Percentiles rank a stretch among this genome's conserved stretches.
phyloP scores from a whole-genome alignment of 2,329 filamentous ascomycete species.

The Cucurbitaria berberidis region DNA sequence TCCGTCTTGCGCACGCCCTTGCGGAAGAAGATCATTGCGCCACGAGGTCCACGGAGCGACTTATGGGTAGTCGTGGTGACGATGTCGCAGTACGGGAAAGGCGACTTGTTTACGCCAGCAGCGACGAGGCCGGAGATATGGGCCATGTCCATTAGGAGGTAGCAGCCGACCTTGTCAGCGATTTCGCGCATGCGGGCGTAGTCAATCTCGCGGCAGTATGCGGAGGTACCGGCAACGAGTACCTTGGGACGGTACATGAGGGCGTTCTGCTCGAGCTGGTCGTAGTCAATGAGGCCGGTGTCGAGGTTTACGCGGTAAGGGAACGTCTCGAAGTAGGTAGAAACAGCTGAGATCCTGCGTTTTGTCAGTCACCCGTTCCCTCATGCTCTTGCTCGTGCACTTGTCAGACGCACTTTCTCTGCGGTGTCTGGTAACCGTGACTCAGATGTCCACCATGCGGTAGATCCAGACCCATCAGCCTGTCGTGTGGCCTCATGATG shows the following conservation, averaged over 20 bases:
- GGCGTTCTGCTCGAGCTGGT: constrained; percentile 85
- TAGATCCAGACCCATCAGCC: constrained; percentile 94
- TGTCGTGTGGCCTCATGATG: constrained; percentile 92
- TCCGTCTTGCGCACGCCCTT: constrained; percentile 86
- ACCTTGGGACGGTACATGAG: constrained; percentile 92
- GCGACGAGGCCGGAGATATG: constrained; percentile 95
- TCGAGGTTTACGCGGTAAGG: constrained; percentile 90
- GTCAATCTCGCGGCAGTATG: constrained; percentile 95
- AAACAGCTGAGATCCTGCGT: constrained; percentile 87
- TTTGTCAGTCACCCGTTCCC: constrained; percentile 16
- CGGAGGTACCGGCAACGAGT: constrained; percentile 91
- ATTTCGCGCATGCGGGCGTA: constrained; percentile 92
- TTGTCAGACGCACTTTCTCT: constrained; percentile 76
- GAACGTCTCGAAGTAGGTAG: constrained; percentile 98
- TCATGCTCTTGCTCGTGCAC: neutral
- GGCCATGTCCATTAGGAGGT: constrained; percentile 94
- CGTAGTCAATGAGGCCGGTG: constrained; percentile 95
- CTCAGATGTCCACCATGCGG: constrained; percentile 93
- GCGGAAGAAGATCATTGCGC: constrained; percentile 98
- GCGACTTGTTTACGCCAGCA: constrained; percentile 86
- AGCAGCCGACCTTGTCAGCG: constrained; percentile 88
- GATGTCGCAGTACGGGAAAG: constrained; percentile 88
- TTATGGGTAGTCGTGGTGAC: constrained; percentile 99
- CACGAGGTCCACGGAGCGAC: constrained; percentile 90
- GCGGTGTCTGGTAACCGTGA: constrained; percentile 96